These are phyloP conservation scores for Penicillium corylophilum DNA, from an alignment of 2,329 filamentous ascomycete genomes.

Conservation along the genomic window DNA sequence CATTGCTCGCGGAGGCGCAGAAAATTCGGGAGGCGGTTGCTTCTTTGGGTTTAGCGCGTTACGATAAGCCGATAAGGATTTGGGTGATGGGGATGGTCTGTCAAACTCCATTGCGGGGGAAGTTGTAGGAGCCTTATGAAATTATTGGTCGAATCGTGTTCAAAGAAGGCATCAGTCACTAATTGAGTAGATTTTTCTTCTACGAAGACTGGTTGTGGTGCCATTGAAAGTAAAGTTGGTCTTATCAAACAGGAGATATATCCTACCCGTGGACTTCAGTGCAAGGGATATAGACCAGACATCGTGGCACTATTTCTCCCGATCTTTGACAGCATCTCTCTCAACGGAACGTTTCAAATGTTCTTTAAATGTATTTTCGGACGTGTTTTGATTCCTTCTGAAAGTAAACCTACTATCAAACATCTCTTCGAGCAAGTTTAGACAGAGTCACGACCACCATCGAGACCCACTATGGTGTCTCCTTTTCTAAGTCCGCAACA, in stretches of 20 bases:
- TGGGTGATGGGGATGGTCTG: neutral
- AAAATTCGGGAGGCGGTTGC: slow-evolving; percentile 21
- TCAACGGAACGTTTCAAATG: too few species aligned
- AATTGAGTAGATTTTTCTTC: neutral
- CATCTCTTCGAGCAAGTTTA: too few species aligned
- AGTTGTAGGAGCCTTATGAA: neutral
- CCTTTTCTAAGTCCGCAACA: too few species aligned
- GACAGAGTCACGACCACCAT: too few species aligned
- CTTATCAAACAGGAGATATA: neutral
- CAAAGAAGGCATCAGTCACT: neutral
- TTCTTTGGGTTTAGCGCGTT: slow-evolving; percentile 15
- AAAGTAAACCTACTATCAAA: too few species aligned
- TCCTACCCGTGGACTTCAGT: neutral
- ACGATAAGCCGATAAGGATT: slow-evolving; percentile 24
- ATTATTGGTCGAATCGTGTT: neutral
- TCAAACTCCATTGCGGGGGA: neutral
- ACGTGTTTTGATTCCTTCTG: too few species aligned
- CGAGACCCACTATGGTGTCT: too few species aligned
- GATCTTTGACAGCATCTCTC: too few species aligned
- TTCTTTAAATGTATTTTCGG: too few species aligned
- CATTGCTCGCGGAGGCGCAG: slow-evolving; percentile 13
- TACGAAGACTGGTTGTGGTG: neutral
- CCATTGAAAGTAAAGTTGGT: neutral
- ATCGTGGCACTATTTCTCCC: too few species aligned
- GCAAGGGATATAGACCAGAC: too few species aligned